A percentile compares a stretch with the other conserved stretches of the same genome.
phyloP scores from a whole-genome alignment of 2,329 filamentous ascomycete genomes.

The Calonectria honghensis region DNA sequence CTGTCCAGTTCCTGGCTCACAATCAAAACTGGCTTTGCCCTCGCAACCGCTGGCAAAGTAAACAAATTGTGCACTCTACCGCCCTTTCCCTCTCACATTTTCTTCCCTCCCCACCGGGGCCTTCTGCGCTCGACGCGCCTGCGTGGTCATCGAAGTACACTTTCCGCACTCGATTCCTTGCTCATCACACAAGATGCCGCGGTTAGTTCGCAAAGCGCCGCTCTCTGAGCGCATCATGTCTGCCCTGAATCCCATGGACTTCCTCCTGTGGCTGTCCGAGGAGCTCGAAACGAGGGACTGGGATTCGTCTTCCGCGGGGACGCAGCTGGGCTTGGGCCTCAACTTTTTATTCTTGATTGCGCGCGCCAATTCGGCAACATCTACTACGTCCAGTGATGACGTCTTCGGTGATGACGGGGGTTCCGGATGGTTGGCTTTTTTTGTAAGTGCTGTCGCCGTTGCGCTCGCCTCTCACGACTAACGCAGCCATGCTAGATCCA shows the following conservation, averaged over 20 bases:
- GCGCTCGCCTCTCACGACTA: constrained; percentile 39
- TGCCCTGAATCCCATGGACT: constrained; percentile 90
- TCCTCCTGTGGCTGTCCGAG: constrained; percentile 92
- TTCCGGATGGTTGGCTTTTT: constrained; percentile 78
- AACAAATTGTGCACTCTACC: constrained; percentile 49
- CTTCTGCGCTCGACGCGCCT: constrained; percentile 10
- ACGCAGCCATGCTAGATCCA: constrained; percentile 71
- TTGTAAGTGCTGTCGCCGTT: constrained; percentile 64
- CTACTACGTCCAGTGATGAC: constrained; percentile 79
- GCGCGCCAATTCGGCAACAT: constrained; percentile 81
- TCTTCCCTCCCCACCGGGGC: constrained; percentile 23
- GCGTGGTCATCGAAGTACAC: constrained; percentile 32
- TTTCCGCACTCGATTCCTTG: neutral
- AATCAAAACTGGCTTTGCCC: constrained; percentile 48
- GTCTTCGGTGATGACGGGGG: constrained; percentile 85
- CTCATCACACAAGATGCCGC: constrained; percentile 73
- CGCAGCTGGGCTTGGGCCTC: constrained; percentile 82
- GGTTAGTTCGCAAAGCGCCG: constrained; percentile 87
- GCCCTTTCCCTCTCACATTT: constrained; percentile 23
- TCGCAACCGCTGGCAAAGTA: constrained; percentile 53
- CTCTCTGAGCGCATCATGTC: constrained; percentile 87
- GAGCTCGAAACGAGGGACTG: constrained; percentile 94
- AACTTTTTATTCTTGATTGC: constrained; percentile 90
- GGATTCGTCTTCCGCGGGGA: constrained; percentile 87
- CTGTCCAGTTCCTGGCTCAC: constrained; percentile 44